Evolutionary conservation across 805 yeast species (phyloP).

Genomic region (Teunomyces cretensis): DNA sequence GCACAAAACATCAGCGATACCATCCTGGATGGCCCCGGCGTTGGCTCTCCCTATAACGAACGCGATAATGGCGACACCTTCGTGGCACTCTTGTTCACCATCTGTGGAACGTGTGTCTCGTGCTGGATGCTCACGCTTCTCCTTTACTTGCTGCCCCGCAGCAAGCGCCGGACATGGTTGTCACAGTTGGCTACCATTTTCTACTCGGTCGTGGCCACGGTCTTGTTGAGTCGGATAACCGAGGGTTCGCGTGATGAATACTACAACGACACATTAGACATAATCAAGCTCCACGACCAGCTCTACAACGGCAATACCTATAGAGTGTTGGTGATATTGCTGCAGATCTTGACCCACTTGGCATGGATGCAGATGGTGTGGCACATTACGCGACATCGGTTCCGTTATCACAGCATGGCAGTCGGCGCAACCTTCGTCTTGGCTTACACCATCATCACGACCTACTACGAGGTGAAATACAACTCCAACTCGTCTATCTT

Average conservation of each 20-base stretch:
- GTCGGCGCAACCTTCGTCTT: conserved; percentile 16
- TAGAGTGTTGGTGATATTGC: conserved; percentile 39
- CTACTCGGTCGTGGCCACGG: conserved; percentile 54
- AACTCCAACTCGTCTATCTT: conserved; percentile 11
- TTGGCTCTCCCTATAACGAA: conserved; percentile 23
- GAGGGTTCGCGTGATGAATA: conserved; percentile 51
- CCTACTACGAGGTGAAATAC: conserved; percentile 11
- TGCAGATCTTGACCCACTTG: conserved; percentile 46
- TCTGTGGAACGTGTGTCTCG: conserved; percentile 55
- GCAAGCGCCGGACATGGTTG: conserved; percentile 55
- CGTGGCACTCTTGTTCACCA: conserved; percentile 50
- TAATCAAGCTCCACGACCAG: conserved; percentile 35
- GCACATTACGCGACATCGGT: conserved; percentile 19
- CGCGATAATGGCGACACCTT: conserved; percentile 41
- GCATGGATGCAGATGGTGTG: conserved; percentile 56
- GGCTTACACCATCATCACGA: conserved; percentile 17
- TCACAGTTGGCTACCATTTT: conserved; percentile 59
- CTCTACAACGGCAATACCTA: conserved; percentile 39
- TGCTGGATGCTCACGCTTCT: conserved; percentile 71
- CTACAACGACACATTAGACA: conserved; percentile 51
- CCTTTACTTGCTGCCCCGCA: conserved; percentile 48
- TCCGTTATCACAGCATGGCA: conserved; percentile 25
- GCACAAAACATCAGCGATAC: conserved; percentile 2
- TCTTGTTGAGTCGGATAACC: conserved; percentile 48
- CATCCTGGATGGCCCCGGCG: neutral